Base-by-base conservation (phyloP, 192 early-diverging fungal species). In the Geranomyces variabilis region DNA sequence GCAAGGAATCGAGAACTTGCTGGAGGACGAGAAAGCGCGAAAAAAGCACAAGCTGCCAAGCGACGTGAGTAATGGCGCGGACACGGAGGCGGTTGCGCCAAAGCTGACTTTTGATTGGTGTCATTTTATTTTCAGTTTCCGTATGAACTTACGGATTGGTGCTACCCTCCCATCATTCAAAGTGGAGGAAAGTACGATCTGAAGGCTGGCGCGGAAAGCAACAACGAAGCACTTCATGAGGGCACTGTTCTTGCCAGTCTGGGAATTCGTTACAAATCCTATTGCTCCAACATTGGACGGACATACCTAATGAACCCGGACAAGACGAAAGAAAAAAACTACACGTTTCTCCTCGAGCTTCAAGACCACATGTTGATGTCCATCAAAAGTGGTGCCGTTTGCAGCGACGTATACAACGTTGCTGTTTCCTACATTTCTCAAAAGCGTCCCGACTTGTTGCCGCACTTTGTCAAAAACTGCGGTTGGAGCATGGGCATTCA, bases 401-500 rank as follows among this genome's bases (percentile, higher is more conserved):
- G 94, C 77, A 85, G 84, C 56, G 90, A 92, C 34, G 83, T 99
- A 13, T 95, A 97, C 72, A 77, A 56, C 51, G 80, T 86, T 45
- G 90, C 93, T 0, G 61, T 89, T 0, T 77, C 83, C 45, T 90
- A 83, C 71, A 90, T 99, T 47, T 77, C 85, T 36, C 79, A 83
- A 62, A 91, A 92, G 53, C 87, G 93, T 41, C 92, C 96, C 14
- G 96, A 97, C 21, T 86, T 99, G 29, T 88, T 87, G 73, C 80
- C 81, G n/a, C 77, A 93, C 69, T 94, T 99, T 80, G 84, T 91
- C 26, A 94, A 94, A 71, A 92, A 85, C 78, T 85, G 90, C 66
- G 97, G 97, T 33, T 94, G 88, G 76, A 89, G 88, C 15, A 97
- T 93, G 63, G 97, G 97, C 13, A 92, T 98, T 56, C 96, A 99